phyloP scores from a whole-genome alignment of 345 rosid species.

The Nephelium lappaceum region DNA sequence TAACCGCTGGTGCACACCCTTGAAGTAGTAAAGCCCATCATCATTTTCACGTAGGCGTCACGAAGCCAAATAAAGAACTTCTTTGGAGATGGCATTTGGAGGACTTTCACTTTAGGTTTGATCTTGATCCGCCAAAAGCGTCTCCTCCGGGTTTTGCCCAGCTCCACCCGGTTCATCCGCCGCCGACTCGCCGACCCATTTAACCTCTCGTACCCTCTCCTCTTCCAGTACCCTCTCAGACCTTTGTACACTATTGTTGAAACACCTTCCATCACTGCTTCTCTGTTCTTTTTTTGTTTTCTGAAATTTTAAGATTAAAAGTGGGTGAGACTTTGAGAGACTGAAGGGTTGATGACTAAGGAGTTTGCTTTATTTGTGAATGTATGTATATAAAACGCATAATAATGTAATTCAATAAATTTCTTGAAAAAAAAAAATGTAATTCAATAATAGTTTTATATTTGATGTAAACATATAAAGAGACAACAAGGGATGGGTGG shows the following conservation, averaged over 20 bases:
- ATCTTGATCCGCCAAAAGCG: conserved; percentile 48
- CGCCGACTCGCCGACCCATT: conserved; percentile 24
- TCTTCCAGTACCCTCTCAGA: conserved; percentile 41
- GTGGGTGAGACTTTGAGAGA: conserved; percentile 10
- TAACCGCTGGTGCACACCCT: conserved; percentile 25
- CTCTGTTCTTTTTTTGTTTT: background rate
- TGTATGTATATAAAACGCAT: no score
- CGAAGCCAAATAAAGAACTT: conserved; percentile 50
- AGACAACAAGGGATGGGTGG: background rate
- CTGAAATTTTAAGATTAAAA: background rate
- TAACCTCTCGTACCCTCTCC: conserved; percentile 45
- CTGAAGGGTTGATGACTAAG: background rate
- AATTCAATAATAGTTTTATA: background rate
- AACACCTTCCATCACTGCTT: conserved; percentile 41
- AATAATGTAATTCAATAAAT: no score
- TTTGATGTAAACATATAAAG: background rate
- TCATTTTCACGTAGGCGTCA: conserved; percentile 62
- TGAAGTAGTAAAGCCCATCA: conserved; percentile 52
- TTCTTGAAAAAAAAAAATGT: no score
- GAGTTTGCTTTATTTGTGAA: background rate
- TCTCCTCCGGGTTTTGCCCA: conserved; percentile 26
- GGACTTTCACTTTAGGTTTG: conserved; percentile 44
- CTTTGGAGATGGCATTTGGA: conserved; percentile 34
- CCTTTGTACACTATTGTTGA: conserved; percentile 38
- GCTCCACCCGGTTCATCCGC: conserved; percentile 18